Evolutionary conservation across 257 asterid species (phyloP), one percentile per base, ranked within the genome.

Genomic region (Solanum clarkiae): DNA sequence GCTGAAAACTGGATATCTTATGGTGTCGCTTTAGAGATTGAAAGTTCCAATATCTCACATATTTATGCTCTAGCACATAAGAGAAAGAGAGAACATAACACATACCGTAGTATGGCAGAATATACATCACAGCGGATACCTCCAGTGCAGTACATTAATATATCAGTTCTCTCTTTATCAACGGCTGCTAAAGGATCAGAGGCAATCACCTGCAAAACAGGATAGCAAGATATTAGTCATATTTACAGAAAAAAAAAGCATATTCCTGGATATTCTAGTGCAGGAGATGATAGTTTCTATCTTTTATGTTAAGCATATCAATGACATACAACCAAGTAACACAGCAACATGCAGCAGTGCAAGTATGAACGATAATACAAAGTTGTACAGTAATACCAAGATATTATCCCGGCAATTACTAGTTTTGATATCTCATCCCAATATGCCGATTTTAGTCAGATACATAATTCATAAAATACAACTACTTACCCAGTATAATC

Each of bases 51-150:
- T 29, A 79, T 29, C 83, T 53, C 66, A 79, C 82, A 77, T 26
- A 29, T 29, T 8, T 18, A 77, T 51, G 24, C 26, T 24, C 45
- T 79, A 53, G 65, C 65, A 53, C 63, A 26, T 29, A 77, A 45
- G 82, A 16, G 56, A 51, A 53, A 24, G 82, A 26, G 20, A 77
- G 63, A 77, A 51, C 63, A 77, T 9, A 51, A 77, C 16, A 0
- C 17, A 53, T 29, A 96, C 99, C 99, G 93, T 70, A 96, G 97
- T 62, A 95, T 89, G 56, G 94, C 92, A 88, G 99, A 95, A 92
- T 95, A 96, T 80, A 96, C 97, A 56, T 95, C 98, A 14, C 99
- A 96, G 86, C 99, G 95, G 86, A 96, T 96, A 81, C 99, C 98
- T 83, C 98, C 98, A 18, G 98, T 96, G 87, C 99, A 96, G 90